Evolutionary conservation across 139 green algal genomes (phyloP).

Genomic region (Bryopsis sp.): DNA sequence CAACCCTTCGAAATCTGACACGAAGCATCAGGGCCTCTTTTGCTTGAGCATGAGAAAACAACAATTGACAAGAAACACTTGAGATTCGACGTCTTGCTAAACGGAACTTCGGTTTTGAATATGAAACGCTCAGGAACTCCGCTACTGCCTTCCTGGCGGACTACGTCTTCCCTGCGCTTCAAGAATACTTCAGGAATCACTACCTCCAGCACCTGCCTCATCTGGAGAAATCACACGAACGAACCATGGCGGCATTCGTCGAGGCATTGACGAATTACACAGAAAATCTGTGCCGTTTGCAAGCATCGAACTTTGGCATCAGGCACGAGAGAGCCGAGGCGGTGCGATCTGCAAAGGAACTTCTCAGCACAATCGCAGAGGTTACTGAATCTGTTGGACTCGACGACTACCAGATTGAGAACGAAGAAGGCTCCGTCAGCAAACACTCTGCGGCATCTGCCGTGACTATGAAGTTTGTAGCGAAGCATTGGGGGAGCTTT

Average conservation of each 20-base stretch:
- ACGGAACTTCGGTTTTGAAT: conserved; percentile 10
- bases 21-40: too few species aligned
- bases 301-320: neutral
- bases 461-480: neutral
- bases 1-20: too few species aligned
- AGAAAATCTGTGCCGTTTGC: neutral
- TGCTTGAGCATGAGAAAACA: too few species aligned
- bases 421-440: conserved; percentile 14
- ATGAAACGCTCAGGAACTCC: too few species aligned
- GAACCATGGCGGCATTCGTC: neutral
- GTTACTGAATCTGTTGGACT: conserved; percentile 17
- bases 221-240: neutral
- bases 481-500: neutral
- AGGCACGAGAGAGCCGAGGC: conserved; percentile 13
- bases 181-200: conserved; percentile 28
- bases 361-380: neutral
- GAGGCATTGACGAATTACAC: neutral
- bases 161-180: conserved; percentile 22
- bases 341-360: neutral
- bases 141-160: conserved; percentile 21
- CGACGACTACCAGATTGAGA: neutral
- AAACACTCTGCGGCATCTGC: conserved; percentile 1
- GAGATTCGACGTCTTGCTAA: neutral
- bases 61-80: too few species aligned
- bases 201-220: conserved; percentile 20